Evolutionary conservation across 2,329 filamentous ascomycete genomes (phyloP), one percentile per base, ranked within the genome.

Genomic region (Macrophomina tecta): DNA sequence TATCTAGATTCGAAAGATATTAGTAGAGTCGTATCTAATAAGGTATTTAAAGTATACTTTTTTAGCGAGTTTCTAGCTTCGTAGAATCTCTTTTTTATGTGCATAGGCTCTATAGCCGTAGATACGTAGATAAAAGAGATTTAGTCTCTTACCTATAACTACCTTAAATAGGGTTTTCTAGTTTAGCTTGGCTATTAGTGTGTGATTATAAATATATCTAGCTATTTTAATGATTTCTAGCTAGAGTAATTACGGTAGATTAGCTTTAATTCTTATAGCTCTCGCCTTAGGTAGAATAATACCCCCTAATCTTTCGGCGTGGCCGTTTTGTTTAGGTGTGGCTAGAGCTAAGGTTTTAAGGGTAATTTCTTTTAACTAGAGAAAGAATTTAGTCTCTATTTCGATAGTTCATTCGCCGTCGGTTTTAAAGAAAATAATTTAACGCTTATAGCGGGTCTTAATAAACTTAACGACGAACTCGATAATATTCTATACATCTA

Each of bases 1-100:
- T 6, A 61, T 48, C 56, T 32, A 61, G 38, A 61, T 61, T n/a
- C 38, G 38, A 32, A 61, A 61, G 56, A 61, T 60, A 14, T 45
- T 61, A 5, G 56, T 45, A 8, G 56, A 61, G 18, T 61, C 38
- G 38, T 61, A 61, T 40, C 36, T 23, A 61, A 61, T 32, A 16
- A 61, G 36, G 18, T 61, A 28, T 28, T 36, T 18, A 61, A 61
- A 18, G 28, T 61, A 36, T 30, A 36, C 38, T 14, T 36, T 14
- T 23, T 45, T 11, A 6, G 28, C 38, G 11, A 61, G 36, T 28
- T 45, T 61, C 28, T 61, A 18, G 23, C n/a, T 45, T 45, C 42
- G 38, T 45, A 36, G 34, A 36, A 61, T 45, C 4, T 18, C 34
- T 16, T 61, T 61, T 36, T 45, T 61, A 9, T 45, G 36, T 45